Base-by-base conservation (phyloP, 208 protist species). In the Porcisia deanei region DNA sequence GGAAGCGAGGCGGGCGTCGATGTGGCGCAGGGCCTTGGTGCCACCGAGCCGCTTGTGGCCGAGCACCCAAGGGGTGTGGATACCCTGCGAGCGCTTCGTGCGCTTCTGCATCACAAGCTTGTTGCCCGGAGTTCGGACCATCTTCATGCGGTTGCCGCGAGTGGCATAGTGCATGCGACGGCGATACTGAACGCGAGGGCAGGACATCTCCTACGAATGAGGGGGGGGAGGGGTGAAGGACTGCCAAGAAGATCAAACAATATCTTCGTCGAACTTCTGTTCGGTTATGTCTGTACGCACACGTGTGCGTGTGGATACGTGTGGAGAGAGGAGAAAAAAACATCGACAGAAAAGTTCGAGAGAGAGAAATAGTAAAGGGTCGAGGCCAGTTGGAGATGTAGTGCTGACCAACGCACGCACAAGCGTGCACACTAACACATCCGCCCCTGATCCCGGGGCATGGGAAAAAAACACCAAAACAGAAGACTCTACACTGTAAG, bases 81-180 rank as follows among this genome's bases (percentile, higher is more conserved):
- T 93, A 61, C 89, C 94, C 79, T 96, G 92, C 70, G 87, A 97
- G 74, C 87, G 88, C 94, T 99, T 99, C 71, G 83, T 90, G 53
- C 91, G 83, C 90, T 99, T 99, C 85, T 99, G 98, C 88, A 98
- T 91, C 39, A 92, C 85, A 55, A 99, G 92, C 66, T 88, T 89
- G 77, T 98, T 98, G 85, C 98, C 98, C 61, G 92, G 92, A 55
- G 92, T 96, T 80, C 92, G 89, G 59, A 90, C 85, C 67, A 95
- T 87, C 77, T 89, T 93, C 85, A 93, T 94, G 84, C 87, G 89
- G 82, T 94, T 94, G 73, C 88, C 77, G 58, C 87, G 85, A 55
- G 80, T 94, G 49, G 87, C 86, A 80, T 95, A 94, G 85, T 96
- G 89, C 83, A 89, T 92, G 78, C 87, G 85, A 79, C 89, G 87